A percentile compares a stretch with the other conserved stretches of the same genome.
Conservation (phyloP, 805 yeast genomes). For the Barnettozyma californica region DNA sequence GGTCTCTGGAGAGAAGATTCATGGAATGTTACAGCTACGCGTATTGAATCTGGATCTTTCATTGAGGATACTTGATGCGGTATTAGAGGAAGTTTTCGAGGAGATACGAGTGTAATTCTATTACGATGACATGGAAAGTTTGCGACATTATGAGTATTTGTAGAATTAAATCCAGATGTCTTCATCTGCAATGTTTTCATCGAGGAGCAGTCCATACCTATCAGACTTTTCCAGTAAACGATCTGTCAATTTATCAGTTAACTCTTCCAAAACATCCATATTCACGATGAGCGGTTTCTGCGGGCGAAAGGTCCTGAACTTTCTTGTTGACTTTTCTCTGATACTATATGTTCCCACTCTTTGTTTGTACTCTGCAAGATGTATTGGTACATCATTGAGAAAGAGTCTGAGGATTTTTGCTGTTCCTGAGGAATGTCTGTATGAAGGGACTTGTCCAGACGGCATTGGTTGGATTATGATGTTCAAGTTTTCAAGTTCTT, state of each 20-base stretch:
- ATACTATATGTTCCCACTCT: neutral
- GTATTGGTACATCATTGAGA: neutral
- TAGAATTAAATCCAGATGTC: neutral
- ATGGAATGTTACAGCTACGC: constrained; percentile 70
- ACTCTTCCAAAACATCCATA: neutral
- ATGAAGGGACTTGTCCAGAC: neutral
- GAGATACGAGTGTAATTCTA: constrained; percentile 7
- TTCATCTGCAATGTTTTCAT: neutral
- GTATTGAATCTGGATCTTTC: constrained; percentile 60
- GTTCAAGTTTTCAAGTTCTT: neutral
- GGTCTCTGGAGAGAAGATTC: constrained; percentile 54
- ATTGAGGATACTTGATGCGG: constrained; percentile 51
- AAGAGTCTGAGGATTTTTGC: neutral
- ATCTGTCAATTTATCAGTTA: neutral
- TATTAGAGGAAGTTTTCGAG: constrained; percentile 37
- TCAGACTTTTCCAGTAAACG: neutral
- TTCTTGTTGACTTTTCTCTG: neutral
- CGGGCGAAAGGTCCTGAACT: neutral
- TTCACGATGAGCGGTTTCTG: neutral
- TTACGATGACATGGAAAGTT: neutral
- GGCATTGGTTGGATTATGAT: neutral
- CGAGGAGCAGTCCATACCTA: neutral
- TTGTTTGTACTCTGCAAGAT: neutral
- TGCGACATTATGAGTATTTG: neutral
- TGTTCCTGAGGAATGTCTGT: neutral